phyloP scores from a whole-genome alignment of 495 filamentous ascomycete species.

The Thermothielavioides terrestris region DNA sequence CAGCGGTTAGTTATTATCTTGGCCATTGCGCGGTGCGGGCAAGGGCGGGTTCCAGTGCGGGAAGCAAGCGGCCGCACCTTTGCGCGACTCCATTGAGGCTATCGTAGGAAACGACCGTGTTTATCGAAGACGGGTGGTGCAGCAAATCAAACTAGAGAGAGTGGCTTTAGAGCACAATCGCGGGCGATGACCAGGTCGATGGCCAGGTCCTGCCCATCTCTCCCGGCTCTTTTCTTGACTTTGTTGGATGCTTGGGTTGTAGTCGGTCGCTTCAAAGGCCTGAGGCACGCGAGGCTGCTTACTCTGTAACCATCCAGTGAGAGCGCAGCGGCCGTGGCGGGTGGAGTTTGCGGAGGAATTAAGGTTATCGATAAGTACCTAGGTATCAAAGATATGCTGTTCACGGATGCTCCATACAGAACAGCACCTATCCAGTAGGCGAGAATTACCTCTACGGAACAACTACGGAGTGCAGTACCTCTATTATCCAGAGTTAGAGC shows the following conservation, averaged over 20 bases:
- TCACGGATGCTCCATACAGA: no score
- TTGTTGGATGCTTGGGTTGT: background rate
- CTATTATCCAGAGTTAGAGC: no score
- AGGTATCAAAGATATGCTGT: no score
- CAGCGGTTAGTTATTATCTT: background rate
- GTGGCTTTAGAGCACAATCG: background rate
- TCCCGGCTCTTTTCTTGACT: background rate
- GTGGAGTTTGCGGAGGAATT: slow-evolving; percentile 7
- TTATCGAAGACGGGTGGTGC: slow-evolving; percentile 11
- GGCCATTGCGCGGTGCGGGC: background rate
- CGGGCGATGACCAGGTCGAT: background rate
- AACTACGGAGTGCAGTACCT: no score
- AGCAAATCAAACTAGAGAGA: background rate
- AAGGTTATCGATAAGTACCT: slow-evolving; percentile 18
- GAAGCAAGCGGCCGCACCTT: slow-evolving; percentile 14
- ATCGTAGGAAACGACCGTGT: slow-evolving; percentile 2
- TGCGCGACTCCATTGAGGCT: slow-evolving; percentile 27
- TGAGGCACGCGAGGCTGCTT: background rate
- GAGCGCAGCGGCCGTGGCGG: background rate
- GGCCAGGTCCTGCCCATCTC: slow-evolving; percentile 7
- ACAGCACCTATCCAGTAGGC: no score
- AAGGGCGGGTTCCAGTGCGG: background rate
- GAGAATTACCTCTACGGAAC: no score
- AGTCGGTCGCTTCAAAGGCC: no score
- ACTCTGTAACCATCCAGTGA: no score